Conservation (phyloP, 805 yeast genomes). For the Hyphopichia homilentoma region DNA sequence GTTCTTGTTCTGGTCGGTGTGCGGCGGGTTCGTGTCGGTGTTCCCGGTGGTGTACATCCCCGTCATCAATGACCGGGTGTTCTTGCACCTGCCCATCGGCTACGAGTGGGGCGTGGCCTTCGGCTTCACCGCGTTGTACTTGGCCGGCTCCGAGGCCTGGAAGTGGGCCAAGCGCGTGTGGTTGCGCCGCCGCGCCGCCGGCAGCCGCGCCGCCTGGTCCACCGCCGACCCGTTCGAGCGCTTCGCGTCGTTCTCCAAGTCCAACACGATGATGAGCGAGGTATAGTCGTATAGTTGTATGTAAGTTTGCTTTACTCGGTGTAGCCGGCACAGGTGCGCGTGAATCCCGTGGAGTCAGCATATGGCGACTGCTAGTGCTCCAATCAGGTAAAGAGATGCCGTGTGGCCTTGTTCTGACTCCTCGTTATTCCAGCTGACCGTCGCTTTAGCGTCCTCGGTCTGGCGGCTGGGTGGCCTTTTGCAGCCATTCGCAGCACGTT, state of each 20-base stretch:
- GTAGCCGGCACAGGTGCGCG: too few relatives aligned
- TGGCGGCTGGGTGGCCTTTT: too few relatives aligned
- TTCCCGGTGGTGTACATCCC: slow-evolving; percentile 41
- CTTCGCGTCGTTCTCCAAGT: slow-evolving; percentile 38
- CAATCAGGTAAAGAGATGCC: too few relatives aligned
- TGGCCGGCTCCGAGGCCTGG: slow-evolving; percentile 34
- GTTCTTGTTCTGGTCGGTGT: slow-evolving; percentile 35
- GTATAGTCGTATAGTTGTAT: too few relatives aligned
- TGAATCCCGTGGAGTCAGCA: too few relatives aligned
- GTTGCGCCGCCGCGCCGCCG: slow-evolving; percentile 25
- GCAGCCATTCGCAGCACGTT: too few relatives aligned
- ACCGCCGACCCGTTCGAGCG: slow-evolving; percentile 37
- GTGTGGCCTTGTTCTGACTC: too few relatives aligned
- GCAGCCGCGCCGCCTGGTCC: too few relatives aligned
- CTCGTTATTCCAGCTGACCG: too few relatives aligned
- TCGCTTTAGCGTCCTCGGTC: too few relatives aligned
- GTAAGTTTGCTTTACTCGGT: too few relatives aligned
- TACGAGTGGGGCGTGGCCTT: slow-evolving; percentile 39
- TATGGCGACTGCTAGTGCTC: too few relatives aligned
- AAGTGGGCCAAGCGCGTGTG: slow-evolving; percentile 38
- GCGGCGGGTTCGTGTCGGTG: slow-evolving; percentile 32
- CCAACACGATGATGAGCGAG: slow-evolving; percentile 30
- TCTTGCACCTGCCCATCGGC: slow-evolving; percentile 34
- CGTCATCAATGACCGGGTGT: slow-evolving; percentile 36
- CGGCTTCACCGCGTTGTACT: slow-evolving; percentile 26